Conservation (phyloP, 805 yeast genomes). For the Ogataea methanolica region DNA sequence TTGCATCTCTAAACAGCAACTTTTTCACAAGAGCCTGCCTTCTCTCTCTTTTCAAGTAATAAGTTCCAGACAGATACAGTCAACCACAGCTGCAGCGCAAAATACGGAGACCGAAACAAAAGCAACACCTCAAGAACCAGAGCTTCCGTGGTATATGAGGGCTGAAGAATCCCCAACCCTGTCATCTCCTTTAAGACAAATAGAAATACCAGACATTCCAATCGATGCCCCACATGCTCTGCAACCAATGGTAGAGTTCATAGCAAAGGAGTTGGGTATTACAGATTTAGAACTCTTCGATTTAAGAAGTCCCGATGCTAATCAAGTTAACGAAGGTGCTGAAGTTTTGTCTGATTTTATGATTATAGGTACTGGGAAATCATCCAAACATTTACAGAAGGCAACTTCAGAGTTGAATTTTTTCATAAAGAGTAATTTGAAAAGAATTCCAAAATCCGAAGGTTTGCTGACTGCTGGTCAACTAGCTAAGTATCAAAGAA, state of each 20-base stretch:
- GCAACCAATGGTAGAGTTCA: slow-evolving; percentile 36
- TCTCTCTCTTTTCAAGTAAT: not conserved
- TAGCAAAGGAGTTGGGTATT: slow-evolving; percentile 62
- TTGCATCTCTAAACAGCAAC: not conserved
- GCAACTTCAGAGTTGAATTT: slow-evolving; percentile 59
- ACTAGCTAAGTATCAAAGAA: slow-evolving; percentile 44
- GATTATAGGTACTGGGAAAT: slow-evolving; percentile 71
- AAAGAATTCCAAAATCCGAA: slow-evolving; percentile 51
- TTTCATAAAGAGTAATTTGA: slow-evolving; percentile 49
- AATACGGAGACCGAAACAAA: not conserved
- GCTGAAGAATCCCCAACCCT: slow-evolving; percentile 26
- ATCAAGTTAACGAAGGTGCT: slow-evolving; percentile 25
- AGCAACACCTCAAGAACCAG: not conserved
- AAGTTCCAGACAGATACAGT: not conserved
- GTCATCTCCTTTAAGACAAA: slow-evolving; percentile 18
- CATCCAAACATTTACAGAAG: slow-evolving; percentile 68
- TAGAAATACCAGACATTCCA: slow-evolving; percentile 57
- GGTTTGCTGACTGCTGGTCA: slow-evolving; percentile 64
- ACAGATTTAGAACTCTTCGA: slow-evolving; percentile 62
- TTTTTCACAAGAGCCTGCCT: too few species aligned
- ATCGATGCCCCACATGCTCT: slow-evolving; percentile 50
- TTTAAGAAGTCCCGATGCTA: slow-evolving; percentile 37
- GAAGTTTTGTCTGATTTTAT: slow-evolving; percentile 41
- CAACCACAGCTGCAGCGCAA: not conserved
- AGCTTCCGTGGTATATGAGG: slow-evolving; percentile 32